Percentiles rank a stretch among this genome's conserved stretches.
These are phyloP conservation scores for Ceratobasidium sp. DNA, from an alignment of 1,284 basidiomycete genomes.

Conservation along the genomic window DNA sequence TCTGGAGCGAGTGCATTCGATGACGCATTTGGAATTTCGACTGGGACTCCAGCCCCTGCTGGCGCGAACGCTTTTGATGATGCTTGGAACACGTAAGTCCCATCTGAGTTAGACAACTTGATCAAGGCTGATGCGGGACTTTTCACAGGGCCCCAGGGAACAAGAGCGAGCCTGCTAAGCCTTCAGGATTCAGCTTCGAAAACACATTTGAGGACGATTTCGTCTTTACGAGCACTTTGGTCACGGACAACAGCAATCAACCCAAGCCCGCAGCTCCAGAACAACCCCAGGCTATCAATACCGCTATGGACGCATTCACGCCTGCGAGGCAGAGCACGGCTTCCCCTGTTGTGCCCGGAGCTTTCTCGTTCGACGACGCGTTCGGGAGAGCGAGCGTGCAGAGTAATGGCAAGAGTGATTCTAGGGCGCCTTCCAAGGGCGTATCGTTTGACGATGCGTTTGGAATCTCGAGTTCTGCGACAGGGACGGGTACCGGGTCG, in stretches of 20 bases:
- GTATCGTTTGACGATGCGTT: slow-evolving; percentile 71
- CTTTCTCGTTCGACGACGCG: slow-evolving; percentile 59
- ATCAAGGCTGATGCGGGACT: too few species aligned
- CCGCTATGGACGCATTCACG: slow-evolving; percentile 45
- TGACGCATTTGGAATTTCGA: slow-evolving; percentile 39
- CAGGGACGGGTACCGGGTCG: slow-evolving; percentile 58
- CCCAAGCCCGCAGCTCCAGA: slow-evolving; percentile 42
- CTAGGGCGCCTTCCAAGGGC: slow-evolving; percentile 19
- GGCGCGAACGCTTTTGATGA: slow-evolving; percentile 46
- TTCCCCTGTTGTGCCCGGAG: slow-evolving; percentile 43
- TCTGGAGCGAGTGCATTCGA: slow-evolving; percentile 42
- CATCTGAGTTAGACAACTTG: background rate
- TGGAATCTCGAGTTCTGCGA: slow-evolving; percentile 53
- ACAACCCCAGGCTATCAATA: slow-evolving; percentile 46
- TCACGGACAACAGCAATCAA: slow-evolving; percentile 55
- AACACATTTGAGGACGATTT: slow-evolving; percentile 84
- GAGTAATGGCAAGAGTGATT: slow-evolving; percentile 25
- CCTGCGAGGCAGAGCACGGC: slow-evolving; percentile 49
- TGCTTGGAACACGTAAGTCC: slow-evolving; percentile 36
- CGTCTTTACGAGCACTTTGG: slow-evolving; percentile 71
- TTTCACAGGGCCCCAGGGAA: slow-evolving; percentile 27
- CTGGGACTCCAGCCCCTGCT: slow-evolving; percentile 8
- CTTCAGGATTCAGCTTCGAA: slow-evolving; percentile 45
- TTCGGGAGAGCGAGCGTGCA: slow-evolving; percentile 48
- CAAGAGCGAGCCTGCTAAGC: slow-evolving; percentile 16